Percentiles rank a stretch among this genome's conserved stretches.
Conservation (phyloP, 345 rosid genomes). For the Clarkia xantiana region DNA sequence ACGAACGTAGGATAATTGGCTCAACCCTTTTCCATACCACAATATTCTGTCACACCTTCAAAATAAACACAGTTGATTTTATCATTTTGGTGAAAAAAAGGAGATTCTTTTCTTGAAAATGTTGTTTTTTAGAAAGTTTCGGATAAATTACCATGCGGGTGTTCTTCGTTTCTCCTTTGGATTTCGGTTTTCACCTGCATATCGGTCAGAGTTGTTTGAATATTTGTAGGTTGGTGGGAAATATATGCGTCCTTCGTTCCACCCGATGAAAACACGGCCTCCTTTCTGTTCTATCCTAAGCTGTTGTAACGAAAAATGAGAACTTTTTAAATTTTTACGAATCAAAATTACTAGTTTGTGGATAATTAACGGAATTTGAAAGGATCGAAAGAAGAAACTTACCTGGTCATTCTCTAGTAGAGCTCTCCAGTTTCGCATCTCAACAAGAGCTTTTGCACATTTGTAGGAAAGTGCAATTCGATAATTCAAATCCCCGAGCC, state of each 20-base stretch:
- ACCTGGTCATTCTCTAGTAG: constrained; percentile 94
- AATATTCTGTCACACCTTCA: constrained; percentile 95
- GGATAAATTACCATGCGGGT: constrained; percentile 67
- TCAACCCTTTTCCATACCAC: constrained; percentile 86
- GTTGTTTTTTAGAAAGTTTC: too few species aligned
- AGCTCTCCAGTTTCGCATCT: constrained; percentile 90
- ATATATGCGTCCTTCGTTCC: constrained; percentile 88
- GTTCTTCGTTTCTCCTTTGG: constrained; percentile 90
- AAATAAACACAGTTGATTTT: neutral
- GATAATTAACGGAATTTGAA: neutral
- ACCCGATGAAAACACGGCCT: constrained; percentile 75
- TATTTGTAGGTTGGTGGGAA: constrained; percentile 98
- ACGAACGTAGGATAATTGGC: constrained; percentile 79
- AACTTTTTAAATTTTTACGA: neutral
- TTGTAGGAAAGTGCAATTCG: constrained; percentile 82
- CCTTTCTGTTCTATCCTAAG: constrained; percentile 62
- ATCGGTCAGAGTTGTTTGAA: constrained; percentile 86
- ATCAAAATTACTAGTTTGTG: constrained; percentile 1
- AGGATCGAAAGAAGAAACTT: constrained; percentile 12
- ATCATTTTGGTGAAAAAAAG: neutral
- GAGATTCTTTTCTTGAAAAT: neutral
- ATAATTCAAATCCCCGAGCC: constrained; percentile 98
- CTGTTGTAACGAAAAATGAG: constrained; percentile 25
- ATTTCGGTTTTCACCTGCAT: constrained; percentile 67
- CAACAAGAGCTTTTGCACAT: constrained; percentile 82